Conservation (phyloP, 1,139 yeast genomes). For the Hansenula anomala region DNA sequence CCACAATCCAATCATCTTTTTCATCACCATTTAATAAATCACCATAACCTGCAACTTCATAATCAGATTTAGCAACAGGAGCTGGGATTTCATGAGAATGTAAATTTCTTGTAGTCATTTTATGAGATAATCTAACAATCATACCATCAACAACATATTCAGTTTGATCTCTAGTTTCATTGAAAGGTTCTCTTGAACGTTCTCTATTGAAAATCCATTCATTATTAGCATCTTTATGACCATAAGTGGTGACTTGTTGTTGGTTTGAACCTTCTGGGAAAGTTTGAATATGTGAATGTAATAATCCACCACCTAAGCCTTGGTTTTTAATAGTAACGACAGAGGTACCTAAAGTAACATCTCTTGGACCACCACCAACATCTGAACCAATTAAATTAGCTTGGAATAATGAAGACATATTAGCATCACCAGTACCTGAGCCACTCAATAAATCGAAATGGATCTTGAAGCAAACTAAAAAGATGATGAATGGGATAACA, state of each 20-base stretch:
- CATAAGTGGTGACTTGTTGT: conserved; percentile 93
- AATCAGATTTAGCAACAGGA: conserved; percentile 65
- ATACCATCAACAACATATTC: conserved; percentile 69
- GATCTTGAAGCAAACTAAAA: conserved; percentile 61
- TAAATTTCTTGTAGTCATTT: conserved; percentile 79
- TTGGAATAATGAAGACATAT: conserved; percentile 95
- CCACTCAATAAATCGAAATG: conserved; percentile 71
- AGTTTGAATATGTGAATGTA: conserved; percentile 92
- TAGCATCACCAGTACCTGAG: conserved; percentile 92
- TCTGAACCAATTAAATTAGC: conserved; percentile 82
- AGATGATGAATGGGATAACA: conserved; percentile 56
- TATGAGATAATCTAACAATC: conserved; percentile 74
- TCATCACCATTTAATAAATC: conserved; percentile 79
- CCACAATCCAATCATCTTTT: conserved; percentile 93
- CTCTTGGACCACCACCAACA: conserved; percentile 86
- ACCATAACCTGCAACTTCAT: conserved; percentile 94
- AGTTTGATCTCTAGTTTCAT: conserved; percentile 43
- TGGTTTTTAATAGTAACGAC: conserved; percentile 79
- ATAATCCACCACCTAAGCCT: conserved; percentile 86
- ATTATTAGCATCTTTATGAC: conserved; percentile 88
- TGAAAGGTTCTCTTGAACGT: conserved; percentile 54
- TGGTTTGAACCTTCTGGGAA: conserved; percentile 95
- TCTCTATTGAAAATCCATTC: conserved; percentile 83
- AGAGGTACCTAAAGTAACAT: conserved; percentile 75
- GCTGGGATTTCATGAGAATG: conserved; percentile 85